Evolutionary conservation across 768 basidiomycete genomes (phyloP), one percentile per base, ranked within the genome.

Genomic region (Roridomyces roridus): DNA sequence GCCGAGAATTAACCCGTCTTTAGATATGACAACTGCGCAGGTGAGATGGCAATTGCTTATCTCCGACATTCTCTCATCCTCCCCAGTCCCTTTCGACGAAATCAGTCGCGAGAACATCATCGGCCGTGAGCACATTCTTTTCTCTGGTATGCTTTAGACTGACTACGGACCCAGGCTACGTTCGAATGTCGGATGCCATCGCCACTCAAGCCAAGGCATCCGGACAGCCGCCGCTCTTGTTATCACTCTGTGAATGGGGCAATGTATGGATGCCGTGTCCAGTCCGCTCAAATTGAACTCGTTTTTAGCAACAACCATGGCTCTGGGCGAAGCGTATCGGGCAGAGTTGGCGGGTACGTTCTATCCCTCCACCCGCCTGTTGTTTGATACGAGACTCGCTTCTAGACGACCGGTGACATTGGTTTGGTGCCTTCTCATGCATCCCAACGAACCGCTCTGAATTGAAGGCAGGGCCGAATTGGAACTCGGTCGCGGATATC

Each of bases 231-330:
- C 84, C 87, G 4, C 66, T 89, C 24, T 67, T 86, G 35, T 77
- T 85, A 57, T 87, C 86, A 15, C 65, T 89, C n/a, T 89, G 87
- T 67, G 78, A 88, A 63, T 89, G 87, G 87, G 87, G 87, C 41
- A 72, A 80, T 65, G 87, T 88, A 67, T 65, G 77, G 42, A 24
- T 35, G 51, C 25, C 47, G 37, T n/a, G n/a, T n/a, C n/a, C n/a
- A n/a, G n/a, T n/a, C 58, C 25, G 43, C 49, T 41, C 23, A 25
- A 48, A 46, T 26, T n/a, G 44, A 26, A 51, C 10, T 20, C 9
- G 1, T 41, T 28, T 49, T 15, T 57, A 86, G 83, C 74, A 81
- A 64, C 80, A 86, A 72, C 83, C 84, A 0, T 87, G 85, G 86
- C 53, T 81, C 5, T 88, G 87, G 87, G 87, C 82, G 2, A 77